Evolutionary conservation across 352 stramenopile genomes (phyloP), one percentile per base, ranked within the genome.

Genomic region (Globisporangium paddicum): DNA sequence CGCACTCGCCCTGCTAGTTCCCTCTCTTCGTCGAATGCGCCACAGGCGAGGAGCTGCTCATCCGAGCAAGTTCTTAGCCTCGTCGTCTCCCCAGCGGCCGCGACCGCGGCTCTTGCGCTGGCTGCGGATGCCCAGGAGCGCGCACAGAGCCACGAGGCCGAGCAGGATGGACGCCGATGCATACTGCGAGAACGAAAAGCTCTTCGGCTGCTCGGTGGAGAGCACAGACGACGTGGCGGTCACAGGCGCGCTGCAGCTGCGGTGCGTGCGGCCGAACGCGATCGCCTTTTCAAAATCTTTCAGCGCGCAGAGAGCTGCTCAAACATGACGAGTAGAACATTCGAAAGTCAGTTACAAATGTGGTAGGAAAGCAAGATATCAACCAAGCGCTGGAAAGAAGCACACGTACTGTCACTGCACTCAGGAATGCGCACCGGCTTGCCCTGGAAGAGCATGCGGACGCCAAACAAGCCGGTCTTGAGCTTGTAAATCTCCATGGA

Each of bases 401-500:
- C 11, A 1, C 6, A 78, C 73, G 47, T 69, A 94, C 85, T 90
- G 60, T 91, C 81, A 25, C 64, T 46, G 50, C 85, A 94, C 13
- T 89, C 82, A 37, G 85, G 85, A 32, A 94, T 70, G 42, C 71
- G 62, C 41, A 89, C 68, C 21, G 79, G 79, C 55, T 93, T 60
- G 58, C 85, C 85, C 49, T 90, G 79, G 71, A 90, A 92, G 41
- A 94, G 60, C 62, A 89, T 72, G 16, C 85, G 85, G 54, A 75
- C 73, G 0, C 69, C 79, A 48, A 89, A 76, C 18, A 67, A 82
- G 18, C 61, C 68, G 16, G 32, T 67, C 59, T 87, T 88, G 4
- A 73, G 77, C 75, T 89, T 90, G 81, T 95, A 95, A 0, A 95
- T 45, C 68, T 95, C 86, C 26, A 92, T 74, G 25, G 71, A 60